phyloP scores from a whole-genome alignment of 805 yeast species.

The Dipodascus albidus region DNA sequence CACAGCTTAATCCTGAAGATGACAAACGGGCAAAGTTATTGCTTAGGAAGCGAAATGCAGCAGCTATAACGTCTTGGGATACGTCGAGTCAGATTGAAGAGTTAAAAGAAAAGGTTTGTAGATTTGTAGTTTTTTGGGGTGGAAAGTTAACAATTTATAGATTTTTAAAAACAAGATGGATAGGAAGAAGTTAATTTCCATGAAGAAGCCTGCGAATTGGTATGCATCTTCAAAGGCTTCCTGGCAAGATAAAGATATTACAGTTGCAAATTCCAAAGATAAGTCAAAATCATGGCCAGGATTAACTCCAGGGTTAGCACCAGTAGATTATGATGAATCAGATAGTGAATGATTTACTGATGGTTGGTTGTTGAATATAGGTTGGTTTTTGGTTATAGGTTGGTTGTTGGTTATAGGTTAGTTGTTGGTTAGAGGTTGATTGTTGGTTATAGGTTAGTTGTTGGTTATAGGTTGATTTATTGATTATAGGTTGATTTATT shows the following conservation, averaged over 20 bases:
- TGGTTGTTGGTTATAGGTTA: too few relatives aligned
- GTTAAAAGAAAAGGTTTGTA: neutral
- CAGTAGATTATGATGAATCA: slow-evolving; percentile 17
- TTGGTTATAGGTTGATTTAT: neutral
- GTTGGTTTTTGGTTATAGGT: too few relatives aligned
- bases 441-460: neutral
- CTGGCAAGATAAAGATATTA: neutral
- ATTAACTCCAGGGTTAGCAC: slow-evolving; percentile 21
- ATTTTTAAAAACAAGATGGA: neutral
- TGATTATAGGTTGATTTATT: too few relatives aligned
- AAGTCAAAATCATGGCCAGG: slow-evolving; percentile 9
- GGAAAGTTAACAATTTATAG: neutral
- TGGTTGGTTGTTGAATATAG: too few relatives aligned
- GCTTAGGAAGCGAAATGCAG: neutral
- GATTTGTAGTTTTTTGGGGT: neutral
- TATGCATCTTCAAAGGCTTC: neutral
- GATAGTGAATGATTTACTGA: too few relatives aligned
- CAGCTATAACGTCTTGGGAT: neutral
- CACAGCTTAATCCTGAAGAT: neutral
- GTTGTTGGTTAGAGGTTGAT: too few relatives aligned
- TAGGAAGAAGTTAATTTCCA: neutral
- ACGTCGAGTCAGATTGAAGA: neutral
- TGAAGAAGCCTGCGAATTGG: neutral
- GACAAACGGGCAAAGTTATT: neutral
- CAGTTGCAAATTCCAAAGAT: slow-evolving; percentile 2